These are phyloP conservation scores for Hymenoscyphus linearis DNA, from an alignment of 2,329 filamentous ascomycete genomes.

Conservation along the genomic window DNA sequence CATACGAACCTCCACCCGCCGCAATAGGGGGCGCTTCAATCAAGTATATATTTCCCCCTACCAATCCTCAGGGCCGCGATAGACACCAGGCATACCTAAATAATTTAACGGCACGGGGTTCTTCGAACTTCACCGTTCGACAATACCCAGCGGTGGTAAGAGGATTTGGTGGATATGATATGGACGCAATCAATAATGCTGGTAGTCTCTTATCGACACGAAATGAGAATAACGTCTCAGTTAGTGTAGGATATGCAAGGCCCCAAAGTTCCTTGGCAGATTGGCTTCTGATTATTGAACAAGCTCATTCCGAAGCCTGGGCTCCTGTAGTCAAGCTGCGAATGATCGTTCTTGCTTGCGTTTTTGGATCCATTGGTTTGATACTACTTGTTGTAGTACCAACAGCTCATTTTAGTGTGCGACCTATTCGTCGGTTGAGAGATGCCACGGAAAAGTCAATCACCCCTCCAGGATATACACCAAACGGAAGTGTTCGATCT, in stretches of 20 bases:
- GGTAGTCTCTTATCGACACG: conserved; percentile 61
- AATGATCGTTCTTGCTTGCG: conserved; percentile 74
- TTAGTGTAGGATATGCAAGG: conserved; percentile 77
- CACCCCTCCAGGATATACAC: conserved; percentile 30
- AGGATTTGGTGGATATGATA: conserved; percentile 48
- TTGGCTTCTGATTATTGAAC: conserved; percentile 80
- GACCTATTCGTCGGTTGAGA: conserved; percentile 49
- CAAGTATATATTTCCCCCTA: conserved; percentile 57
- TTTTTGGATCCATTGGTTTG: conserved; percentile 74
- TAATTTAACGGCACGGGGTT: conserved; percentile 31
- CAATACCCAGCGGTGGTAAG: conserved; percentile 58
- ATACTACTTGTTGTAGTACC: conserved; percentile 70
- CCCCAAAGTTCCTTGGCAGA: conserved; percentile 64
- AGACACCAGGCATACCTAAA: conserved; percentile 42
- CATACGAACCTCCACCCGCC: conserved; percentile 36
- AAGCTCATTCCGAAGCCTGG: conserved; percentile 69
- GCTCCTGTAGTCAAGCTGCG: conserved; percentile 69
- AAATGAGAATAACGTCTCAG: conserved; percentile 65
- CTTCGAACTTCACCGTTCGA: conserved; percentile 51
- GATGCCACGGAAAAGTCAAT: conserved; percentile 31
- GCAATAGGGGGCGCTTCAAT: conserved; percentile 42
- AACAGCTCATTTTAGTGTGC: conserved; percentile 74
- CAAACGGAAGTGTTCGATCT: conserved; percentile 28
- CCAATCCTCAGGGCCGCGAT: conserved; percentile 35
- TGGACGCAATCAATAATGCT: conserved; percentile 55